Evolutionary conservation across 2,329 filamentous ascomycete species (phyloP), one percentile per base, ranked within the genome.

Genomic region (Stylonectria norvegica): DNA sequence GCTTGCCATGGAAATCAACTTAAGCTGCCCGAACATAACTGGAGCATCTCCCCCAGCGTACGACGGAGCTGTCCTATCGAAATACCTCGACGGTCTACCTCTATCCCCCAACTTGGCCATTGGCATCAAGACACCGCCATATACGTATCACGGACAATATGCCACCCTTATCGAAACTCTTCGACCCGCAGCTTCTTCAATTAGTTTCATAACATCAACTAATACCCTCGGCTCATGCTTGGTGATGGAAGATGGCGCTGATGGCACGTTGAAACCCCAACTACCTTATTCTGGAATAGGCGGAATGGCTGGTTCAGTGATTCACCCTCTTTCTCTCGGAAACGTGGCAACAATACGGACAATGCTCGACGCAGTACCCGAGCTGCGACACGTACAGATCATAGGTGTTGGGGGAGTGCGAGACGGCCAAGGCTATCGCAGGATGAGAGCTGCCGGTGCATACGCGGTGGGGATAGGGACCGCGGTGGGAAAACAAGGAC

Each of bases 1-100:
- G 2, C 66, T 87, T 1, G 81, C 80, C 14, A 78, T 89, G 69
- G 86, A 91, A 62, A 70, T 90, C 54, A 91, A 91, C 57, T 75
- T 90, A 20, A 85, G 79, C 20, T 90, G 86, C 52, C 86, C 86
- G 0, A 90, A 91, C 55, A 89, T 90, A 35, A 71, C 75, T 0
- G 67, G 68, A 14, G 74, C 75, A 33, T 81, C 85, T 1, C 86
- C 86, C 1, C 85, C 86, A 5, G 86, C 86, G 0, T 90, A 89
- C 58, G 72, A 76, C 6, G 61, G 68, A 0, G 48, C 50, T 0
- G 66, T 72, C 0, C 59, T 90, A 3, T 48, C 59, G 0, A 61
- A 63, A 5, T 89, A 87, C 46, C 64, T 90, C 2, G 48, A 51
- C 2, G 63, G 66, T 0, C 62, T 85, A 0, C 62, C 67, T 0